phyloP scores from a whole-genome alignment of 805 yeast genomes.

The Spathaspora girioi region DNA sequence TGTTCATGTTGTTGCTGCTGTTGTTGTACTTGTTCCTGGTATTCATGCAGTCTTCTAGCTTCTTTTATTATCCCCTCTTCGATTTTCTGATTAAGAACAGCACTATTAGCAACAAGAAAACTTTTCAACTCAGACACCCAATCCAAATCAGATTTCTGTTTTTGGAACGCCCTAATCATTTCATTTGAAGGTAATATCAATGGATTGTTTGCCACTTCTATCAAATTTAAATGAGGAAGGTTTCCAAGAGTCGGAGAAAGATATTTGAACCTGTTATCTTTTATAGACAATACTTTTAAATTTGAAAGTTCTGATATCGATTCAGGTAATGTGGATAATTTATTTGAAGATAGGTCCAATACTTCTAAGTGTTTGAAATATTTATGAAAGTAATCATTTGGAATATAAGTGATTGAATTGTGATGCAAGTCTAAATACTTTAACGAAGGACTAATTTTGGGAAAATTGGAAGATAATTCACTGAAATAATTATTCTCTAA shows the following conservation, averaged over 20 bases:
- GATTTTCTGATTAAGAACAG: conserved; percentile 25
- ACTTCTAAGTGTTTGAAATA: conserved; percentile 50
- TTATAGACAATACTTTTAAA: conserved; percentile 58
- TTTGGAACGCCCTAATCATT: conserved; percentile 28
- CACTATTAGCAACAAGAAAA: conserved; percentile 34
- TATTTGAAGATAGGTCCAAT: conserved; percentile 61
- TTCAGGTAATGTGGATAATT: conserved; percentile 46
- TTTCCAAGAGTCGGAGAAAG: conserved; percentile 53
- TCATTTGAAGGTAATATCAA: conserved; percentile 45
- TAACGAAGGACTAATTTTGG: conserved; percentile 38
- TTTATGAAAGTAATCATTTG: conserved; percentile 34
- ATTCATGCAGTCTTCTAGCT: background rate
- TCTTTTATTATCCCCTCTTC: conserved; percentile 12
- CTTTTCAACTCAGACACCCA: conserved; percentile 42
- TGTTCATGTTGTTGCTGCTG: conserved; percentile 1
- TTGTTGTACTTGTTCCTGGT: background rate
- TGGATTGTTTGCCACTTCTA: conserved; percentile 65
- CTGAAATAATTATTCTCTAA: conserved; percentile 49
- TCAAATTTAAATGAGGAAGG: conserved; percentile 48
- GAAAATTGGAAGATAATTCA: conserved; percentile 46
- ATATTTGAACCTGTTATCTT: conserved; percentile 52
- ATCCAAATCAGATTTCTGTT: conserved; percentile 36
- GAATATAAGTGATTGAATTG: conserved; percentile 54
- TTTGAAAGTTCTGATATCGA: conserved; percentile 35
- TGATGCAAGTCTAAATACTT: conserved; percentile 64